Percentiles rank a stretch among this genome's conserved stretches.
These are phyloP conservation scores for Psilocybe tampanensis DNA, from an alignment of 768 basidiomycete genomes.

Conservation along the genomic window DNA sequence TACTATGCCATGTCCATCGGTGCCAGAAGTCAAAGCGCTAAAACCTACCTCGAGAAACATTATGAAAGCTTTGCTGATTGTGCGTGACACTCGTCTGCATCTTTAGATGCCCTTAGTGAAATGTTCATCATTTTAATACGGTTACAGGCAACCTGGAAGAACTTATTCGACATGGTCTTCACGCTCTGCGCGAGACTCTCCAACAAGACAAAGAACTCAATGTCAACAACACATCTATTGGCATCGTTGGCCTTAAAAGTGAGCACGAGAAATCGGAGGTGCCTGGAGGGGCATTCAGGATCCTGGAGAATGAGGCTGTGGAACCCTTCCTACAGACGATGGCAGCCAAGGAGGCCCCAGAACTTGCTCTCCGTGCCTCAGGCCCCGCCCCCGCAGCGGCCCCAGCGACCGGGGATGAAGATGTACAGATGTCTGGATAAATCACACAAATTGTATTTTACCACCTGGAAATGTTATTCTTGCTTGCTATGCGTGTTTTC, in stretches of 20 bases:
- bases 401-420: conserved; percentile 56
- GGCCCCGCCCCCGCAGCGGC: conserved; percentile 39
- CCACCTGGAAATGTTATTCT: conserved; percentile 11
- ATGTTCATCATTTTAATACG: not conserved
- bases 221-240: conserved; percentile 91
- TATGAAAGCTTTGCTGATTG: conserved; percentile 86
- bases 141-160: conserved; percentile 78
- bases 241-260: conserved; percentile 81
- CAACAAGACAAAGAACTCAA: conserved; percentile 98
- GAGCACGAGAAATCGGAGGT: conserved; percentile 54
- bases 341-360: conserved; percentile 61
- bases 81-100: conserved; percentile 37
- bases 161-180: conserved; percentile 89
- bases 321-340: conserved; percentile 77
- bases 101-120: not conserved
- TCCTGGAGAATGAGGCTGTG: conserved; percentile 80
- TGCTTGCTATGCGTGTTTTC: not conserved
- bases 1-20: conserved; percentile 99
- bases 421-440: conserved; percentile 86
- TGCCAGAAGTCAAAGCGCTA: conserved; percentile 96
- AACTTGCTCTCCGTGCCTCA: conserved; percentile 37
- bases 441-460: conserved; percentile 21
- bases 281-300: conserved; percentile 72
- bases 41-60: conserved; percentile 97
- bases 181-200: conserved; percentile 93